Evolutionary conservation across 768 basidiomycete genomes (phyloP).

Genomic region (Suillus plorans): DNA sequence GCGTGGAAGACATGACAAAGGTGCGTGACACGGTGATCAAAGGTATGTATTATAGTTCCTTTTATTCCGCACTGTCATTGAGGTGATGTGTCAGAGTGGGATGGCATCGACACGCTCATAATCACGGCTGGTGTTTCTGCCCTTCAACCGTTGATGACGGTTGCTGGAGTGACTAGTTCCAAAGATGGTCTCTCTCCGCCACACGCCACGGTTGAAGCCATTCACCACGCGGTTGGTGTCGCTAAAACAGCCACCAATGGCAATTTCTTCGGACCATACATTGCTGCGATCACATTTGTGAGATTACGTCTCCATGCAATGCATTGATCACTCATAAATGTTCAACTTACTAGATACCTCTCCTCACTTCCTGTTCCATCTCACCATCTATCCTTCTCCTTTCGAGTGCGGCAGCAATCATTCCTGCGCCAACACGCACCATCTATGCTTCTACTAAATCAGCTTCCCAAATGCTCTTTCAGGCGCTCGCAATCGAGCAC

Average conservation of each 20-base stretch:
- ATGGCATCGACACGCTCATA: slow-evolving; percentile 78
- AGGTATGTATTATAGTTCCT: slow-evolving; percentile 41
- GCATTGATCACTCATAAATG: neutral
- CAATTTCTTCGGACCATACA: slow-evolving; percentile 71
- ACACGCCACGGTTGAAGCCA: slow-evolving; percentile 50
- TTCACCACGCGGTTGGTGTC: slow-evolving; percentile 57
- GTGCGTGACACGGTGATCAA: slow-evolving; percentile 52
- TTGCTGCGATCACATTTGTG: slow-evolving; percentile 73
- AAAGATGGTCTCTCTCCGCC: slow-evolving; percentile 28
- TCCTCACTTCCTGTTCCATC: slow-evolving; percentile 61
- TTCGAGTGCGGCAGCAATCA: slow-evolving; percentile 73
- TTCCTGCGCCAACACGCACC: slow-evolving; percentile 84
- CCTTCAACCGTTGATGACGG: slow-evolving; percentile 68
- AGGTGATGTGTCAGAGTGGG: slow-evolving; percentile 58
- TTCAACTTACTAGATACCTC: slow-evolving; percentile 58
- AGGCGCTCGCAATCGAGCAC: slow-evolving; percentile 79
- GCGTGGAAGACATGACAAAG: slow-evolving; percentile 63
- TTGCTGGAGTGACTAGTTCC: slow-evolving; percentile 55
- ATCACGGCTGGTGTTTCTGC: slow-evolving; percentile 86
- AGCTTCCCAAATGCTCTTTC: slow-evolving; percentile 74
- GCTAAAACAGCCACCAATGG: slow-evolving; percentile 55
- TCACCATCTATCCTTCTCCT: slow-evolving; percentile 77
- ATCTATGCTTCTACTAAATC: slow-evolving; percentile 85
- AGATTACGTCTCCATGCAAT: slow-evolving; percentile 22
- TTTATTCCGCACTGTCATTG: neutral